Percentiles rank a stretch among this genome's conserved stretches.
These are phyloP conservation scores for Gaeumannomyces sp. DNA, from an alignment of 2,329 filamentous ascomycete species.

Conservation along the genomic window DNA sequence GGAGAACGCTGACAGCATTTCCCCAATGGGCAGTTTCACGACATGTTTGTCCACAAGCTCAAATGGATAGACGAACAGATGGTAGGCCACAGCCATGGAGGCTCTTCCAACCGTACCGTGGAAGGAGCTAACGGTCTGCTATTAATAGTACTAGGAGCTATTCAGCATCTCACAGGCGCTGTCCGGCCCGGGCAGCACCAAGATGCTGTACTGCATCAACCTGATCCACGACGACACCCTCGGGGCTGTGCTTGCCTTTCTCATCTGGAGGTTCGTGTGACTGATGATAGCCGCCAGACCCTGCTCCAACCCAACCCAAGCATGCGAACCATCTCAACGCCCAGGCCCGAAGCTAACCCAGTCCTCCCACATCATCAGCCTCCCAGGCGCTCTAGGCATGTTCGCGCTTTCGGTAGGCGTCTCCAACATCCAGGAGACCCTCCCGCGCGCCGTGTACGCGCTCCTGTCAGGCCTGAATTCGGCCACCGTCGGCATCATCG, in stretches of 20 bases:
- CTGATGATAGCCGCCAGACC: background rate
- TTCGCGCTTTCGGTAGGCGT: conserved; percentile 61
- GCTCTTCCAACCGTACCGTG: background rate
- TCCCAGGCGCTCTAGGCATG: conserved; percentile 67
- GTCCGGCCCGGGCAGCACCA: conserved; percentile 62
- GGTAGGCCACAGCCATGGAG: conserved; percentile 30
- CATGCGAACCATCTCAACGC: background rate
- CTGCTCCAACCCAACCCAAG: no score
- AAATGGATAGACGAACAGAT: conserved; percentile 65
- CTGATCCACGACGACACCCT: conserved; percentile 55
- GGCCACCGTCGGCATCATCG: conserved; percentile 65
- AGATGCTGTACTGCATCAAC: conserved; percentile 65
- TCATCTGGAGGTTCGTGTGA: conserved; percentile 53
- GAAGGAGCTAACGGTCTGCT: no score
- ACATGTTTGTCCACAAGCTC: conserved; percentile 53
- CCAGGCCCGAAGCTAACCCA: background rate
- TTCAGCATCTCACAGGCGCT: conserved; percentile 65
- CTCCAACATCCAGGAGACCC: conserved; percentile 47
- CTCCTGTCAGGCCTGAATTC: conserved; percentile 67
- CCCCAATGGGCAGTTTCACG: conserved; percentile 38
- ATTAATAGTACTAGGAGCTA: conserved; percentile 59
- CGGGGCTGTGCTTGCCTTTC: conserved; percentile 51
- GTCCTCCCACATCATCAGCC: conserved; percentile 27
- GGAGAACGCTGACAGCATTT: background rate
- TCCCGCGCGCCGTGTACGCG: conserved; percentile 60